Base-by-base conservation (phyloP, 2,329 filamentous ascomycete species). In the Ceratocystis lukuohia region DNA sequence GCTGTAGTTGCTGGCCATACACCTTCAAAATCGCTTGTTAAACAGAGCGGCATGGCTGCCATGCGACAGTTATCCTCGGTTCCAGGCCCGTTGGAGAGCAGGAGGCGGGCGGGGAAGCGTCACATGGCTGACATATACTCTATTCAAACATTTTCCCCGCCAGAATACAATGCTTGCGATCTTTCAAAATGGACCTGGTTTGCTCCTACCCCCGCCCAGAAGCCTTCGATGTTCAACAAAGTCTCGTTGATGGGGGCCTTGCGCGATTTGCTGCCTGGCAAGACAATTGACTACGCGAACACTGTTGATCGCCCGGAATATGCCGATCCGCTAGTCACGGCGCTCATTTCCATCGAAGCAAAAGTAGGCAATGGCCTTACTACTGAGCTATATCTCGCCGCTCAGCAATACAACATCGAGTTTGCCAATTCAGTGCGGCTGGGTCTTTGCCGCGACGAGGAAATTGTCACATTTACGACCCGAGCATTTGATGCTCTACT, bases 31-130 rank as follows among this genome's bases (percentile, higher is more conserved):
- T 5, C 56, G 33, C 6, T n/a, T 30, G 33, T 30, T 8, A 37
- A 28, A 37, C 56, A 17, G 8, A 6, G 17, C 56, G 28, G 28
- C 17, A 8, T 17, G 4, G 15, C n/a, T 25, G 12, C 22, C 7
- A 30, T 41, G 28, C 73, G 77, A 61, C 70, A 68, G 37, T 69
- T 78, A 12, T 77, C 75, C 70, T 80, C 78, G 30, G 75, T 79
- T 5, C 79, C 80, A 0, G 82, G 82, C 0, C 82, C 82, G 0
- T 75, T 85, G 69, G 83, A 85, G 73, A 79, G 77, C 71, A 78
- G 80, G 37, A 80, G 80, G 37, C 77, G 82, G 5, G 70, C 80
- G 22, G 80, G 81, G 45, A 82, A 77, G 71, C 78, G 82, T 66
- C 78, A 77, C 64, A 82, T 84, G 77, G 80, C 79, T 22, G 81